phyloP scores from a whole-genome alignment of 2,329 filamentous ascomycete species.

The Curvularia sp. region DNA sequence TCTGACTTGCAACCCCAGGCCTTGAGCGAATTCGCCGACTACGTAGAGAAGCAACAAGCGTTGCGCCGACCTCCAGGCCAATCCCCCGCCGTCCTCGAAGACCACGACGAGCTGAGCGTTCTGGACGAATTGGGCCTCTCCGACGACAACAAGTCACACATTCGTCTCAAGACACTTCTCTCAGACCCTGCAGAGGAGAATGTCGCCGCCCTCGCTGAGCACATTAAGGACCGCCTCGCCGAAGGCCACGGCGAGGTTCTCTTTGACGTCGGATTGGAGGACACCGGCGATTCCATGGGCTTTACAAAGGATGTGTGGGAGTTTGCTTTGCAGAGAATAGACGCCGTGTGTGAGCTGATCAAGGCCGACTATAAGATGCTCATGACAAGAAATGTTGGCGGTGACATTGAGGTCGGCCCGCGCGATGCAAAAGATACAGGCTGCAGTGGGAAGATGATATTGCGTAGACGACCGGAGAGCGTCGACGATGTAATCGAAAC shows the following conservation, averaged over 20 bases:
- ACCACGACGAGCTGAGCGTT: constrained; percentile 89
- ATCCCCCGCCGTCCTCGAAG: constrained; percentile 56
- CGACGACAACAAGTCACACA: constrained; percentile 68
- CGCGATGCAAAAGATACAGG: constrained; percentile 71
- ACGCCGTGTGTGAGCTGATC: constrained; percentile 67
- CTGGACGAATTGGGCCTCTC: constrained; percentile 78
- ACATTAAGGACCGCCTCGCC: constrained; percentile 68
- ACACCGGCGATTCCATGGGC: constrained; percentile 84
- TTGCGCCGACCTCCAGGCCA: constrained; percentile 60
- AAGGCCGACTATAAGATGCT: constrained; percentile 81
- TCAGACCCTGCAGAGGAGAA: constrained; percentile 65
- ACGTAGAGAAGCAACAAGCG: constrained; percentile 92
- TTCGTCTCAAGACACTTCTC: constrained; percentile 78
- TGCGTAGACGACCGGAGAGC: constrained; percentile 74
- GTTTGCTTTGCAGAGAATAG: constrained; percentile 70
- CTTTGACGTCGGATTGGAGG: constrained; percentile 91
- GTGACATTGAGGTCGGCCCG: constrained; percentile 72
- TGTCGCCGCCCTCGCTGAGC: constrained; percentile 66
- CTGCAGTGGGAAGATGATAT: constrained; percentile 83
- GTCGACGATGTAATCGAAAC: constrained; percentile 94
- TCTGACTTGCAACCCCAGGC: constrained; percentile 59
- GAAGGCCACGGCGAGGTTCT: constrained; percentile 90
- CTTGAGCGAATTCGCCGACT: constrained; percentile 95
- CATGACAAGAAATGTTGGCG: constrained; percentile 88
- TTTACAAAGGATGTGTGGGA: constrained; percentile 79